Percentiles rank a stretch among this genome's conserved stretches.
These are phyloP conservation scores for Gynochthodes officinalis DNA, from an alignment of 257 asterid genomes.

Conservation along the genomic window DNA sequence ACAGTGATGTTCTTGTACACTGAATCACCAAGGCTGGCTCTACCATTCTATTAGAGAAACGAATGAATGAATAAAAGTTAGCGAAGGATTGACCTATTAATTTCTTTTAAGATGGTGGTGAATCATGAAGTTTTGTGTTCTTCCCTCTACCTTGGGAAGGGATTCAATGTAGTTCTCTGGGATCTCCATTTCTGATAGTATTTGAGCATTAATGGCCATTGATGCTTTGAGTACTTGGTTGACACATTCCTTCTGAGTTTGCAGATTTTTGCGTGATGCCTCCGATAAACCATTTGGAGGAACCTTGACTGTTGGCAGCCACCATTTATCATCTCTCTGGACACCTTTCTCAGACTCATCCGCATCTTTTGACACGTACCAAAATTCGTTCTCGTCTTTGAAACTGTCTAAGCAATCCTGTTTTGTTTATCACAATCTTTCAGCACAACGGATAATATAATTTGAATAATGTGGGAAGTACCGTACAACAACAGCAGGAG, in stretches of 20 bases:
- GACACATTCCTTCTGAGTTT: conserved; percentile 66
- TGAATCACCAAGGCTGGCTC: conserved; percentile 74
- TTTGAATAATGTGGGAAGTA: neutral
- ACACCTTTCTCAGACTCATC: conserved; percentile 66
- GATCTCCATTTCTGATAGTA: conserved; percentile 78
- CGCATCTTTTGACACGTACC: conserved; percentile 65
- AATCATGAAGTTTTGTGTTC: neutral
- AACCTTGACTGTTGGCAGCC: conserved; percentile 83
- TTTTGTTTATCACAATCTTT: conserved; percentile 4
- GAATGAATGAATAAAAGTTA: neutral
- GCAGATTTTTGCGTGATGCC: conserved; percentile 48
- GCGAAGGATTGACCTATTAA: neutral
- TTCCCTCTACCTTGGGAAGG: conserved; percentile 70
- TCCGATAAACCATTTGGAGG: conserved; percentile 72
- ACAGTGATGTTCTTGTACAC: conserved; percentile 65
- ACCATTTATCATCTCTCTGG: conserved; percentile 73
- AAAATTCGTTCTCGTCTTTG: conserved; percentile 54
- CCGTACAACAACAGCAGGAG: neutral
- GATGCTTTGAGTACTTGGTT: conserved; percentile 82
- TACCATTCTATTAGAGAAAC: conserved; percentile 54
- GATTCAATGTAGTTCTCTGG: conserved; percentile 86
- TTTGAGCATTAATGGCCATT: conserved; percentile 86
- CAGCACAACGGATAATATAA: neutral
- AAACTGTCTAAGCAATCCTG: conserved; percentile 69
- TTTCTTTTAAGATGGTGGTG: neutral